A percentile compares a stretch with the other conserved stretches of the same genome.
These are phyloP conservation scores for Hypoxylon intermedium DNA, from an alignment of 495 filamentous ascomycete genomes.

Conservation along the genomic window DNA sequence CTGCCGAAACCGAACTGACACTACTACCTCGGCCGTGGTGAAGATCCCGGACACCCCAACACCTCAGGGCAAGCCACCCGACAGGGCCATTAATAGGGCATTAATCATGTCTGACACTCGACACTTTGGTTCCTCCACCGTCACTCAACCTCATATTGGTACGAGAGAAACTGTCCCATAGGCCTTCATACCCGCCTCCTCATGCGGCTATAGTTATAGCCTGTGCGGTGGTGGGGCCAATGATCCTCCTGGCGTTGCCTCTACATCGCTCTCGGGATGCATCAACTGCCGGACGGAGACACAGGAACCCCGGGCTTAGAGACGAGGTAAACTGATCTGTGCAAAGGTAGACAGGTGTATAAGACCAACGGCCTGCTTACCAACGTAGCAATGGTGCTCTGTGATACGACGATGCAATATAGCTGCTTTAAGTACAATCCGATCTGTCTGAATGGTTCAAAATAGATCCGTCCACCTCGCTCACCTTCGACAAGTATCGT, in stretches of 20 bases:
- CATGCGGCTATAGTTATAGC: constrained; percentile 22
- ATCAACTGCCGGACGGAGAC: constrained; percentile 34
- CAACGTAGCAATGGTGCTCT: constrained; percentile 4
- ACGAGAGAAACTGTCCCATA: constrained; percentile 11
- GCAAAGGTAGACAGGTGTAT: constrained; percentile 23
- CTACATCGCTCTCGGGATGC: constrained; percentile 18
- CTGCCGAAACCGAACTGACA: constrained; percentile 35
- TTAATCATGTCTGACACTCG: constrained; percentile 5
- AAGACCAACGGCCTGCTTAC: not conserved
- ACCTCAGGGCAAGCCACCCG: not conserved
- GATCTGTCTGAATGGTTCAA: constrained; percentile 16
- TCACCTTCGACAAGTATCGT: constrained; percentile 13
- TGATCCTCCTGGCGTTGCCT: constrained; percentile 25
- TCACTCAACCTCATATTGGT: constrained; percentile 20
- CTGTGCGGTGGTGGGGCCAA: constrained; percentile 34
- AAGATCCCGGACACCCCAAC: constrained; percentile 17
- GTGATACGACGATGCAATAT: constrained; percentile 31
- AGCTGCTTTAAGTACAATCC: not conserved
- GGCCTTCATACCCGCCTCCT: constrained; percentile 26
- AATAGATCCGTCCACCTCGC: constrained; percentile 5
- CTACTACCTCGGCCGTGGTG: constrained; percentile 36
- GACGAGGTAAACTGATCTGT: constrained; percentile 34
- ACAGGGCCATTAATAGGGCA: constrained; percentile 28
- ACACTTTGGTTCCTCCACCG: constrained; percentile 21
- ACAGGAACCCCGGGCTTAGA: constrained; percentile 18